phyloP scores from a whole-genome alignment of 1,284 basidiomycete species.

The Apiotrichum gamsii region DNA sequence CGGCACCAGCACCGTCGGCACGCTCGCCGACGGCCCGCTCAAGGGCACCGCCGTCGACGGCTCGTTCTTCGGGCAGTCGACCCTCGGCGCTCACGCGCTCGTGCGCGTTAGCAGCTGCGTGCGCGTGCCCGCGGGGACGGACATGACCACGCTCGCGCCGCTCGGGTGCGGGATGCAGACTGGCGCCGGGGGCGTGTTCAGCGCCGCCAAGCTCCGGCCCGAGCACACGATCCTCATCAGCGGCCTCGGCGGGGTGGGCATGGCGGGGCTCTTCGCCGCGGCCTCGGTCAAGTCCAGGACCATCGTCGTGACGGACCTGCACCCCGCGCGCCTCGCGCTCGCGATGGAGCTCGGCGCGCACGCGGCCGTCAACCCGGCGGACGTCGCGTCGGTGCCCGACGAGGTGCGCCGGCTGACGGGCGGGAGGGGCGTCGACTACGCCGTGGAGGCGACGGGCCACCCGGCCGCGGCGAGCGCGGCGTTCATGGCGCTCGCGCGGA shows the following conservation, averaged over 20 bases:
- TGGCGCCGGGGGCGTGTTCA: neutral
- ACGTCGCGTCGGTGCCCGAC: neutral
- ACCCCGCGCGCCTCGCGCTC: neutral
- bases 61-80: slow-evolving; percentile 1
- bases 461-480: neutral
- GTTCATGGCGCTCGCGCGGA: neutral
- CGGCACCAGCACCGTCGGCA: neutral
- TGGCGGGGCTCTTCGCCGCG: neutral
- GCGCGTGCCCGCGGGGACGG: neutral
- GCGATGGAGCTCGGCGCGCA: neutral
- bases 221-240: neutral
- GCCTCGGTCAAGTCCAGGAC: neutral
- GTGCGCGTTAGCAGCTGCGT: neutral
- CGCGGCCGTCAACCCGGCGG: neutral
- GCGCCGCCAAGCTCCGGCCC: neutral
- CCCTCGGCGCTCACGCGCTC: neutral
- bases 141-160: neutral
- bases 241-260: slow-evolving; percentile 1
- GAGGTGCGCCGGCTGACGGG: neutral
- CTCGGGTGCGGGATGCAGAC: neutral
- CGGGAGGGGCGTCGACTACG: neutral
- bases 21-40: neutral
- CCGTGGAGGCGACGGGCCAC: neutral
- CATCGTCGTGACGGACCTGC: neutral
- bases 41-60: neutral